Evolutionary conservation across 352 stramenopile genomes (phyloP), one percentile per base, ranked within the genome.

Genomic region (Phytophthora megakarya): DNA sequence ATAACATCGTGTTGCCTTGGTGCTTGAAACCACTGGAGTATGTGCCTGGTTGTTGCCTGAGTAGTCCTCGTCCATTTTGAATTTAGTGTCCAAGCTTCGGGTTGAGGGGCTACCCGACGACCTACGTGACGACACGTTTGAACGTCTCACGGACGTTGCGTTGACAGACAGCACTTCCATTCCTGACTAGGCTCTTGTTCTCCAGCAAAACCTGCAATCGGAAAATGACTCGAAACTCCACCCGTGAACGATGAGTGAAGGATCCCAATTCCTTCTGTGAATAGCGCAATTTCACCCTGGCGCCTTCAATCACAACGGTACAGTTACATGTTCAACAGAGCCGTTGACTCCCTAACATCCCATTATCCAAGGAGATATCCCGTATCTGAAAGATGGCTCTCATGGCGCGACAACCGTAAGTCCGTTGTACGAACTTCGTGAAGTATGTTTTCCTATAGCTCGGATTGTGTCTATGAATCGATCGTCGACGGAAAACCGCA

Each of bases 1-100:
- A 48, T 83, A 80, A 66, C 81, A 90, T 18, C 75, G 74, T 9
- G 70, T 84, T 13, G 84, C 76, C 45, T 89, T 90, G 40, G 70
- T 70, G 44, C 55, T 82, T 13, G 72, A 81, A 44, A 82, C 32
- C 19, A 90, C 63, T n/a, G 79, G 73, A 19, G 65, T 69, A 0
- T 71, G 43, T 1, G 62, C 33, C 19, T 56, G 22, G 25, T 75
- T 55, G 28, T 69, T 61, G 30, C 67, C 65, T 3, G 65, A 55
- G 49, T 75, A 72, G 8, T 65, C 69, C 32, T 82, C 80, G 47
- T 89, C 76, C 80, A 88, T 84, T 22, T 86, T 82, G 42, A 81
- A 89, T 23, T 76, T 73, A 11, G 70, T 64, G 37, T 70, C 51
- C 8, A 67, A n/a, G 1, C 54, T 65, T 18, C 56, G 57, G 15